Conservation (phyloP, 441 rosid species). For the Euphorbia schlechtendalii region DNA sequence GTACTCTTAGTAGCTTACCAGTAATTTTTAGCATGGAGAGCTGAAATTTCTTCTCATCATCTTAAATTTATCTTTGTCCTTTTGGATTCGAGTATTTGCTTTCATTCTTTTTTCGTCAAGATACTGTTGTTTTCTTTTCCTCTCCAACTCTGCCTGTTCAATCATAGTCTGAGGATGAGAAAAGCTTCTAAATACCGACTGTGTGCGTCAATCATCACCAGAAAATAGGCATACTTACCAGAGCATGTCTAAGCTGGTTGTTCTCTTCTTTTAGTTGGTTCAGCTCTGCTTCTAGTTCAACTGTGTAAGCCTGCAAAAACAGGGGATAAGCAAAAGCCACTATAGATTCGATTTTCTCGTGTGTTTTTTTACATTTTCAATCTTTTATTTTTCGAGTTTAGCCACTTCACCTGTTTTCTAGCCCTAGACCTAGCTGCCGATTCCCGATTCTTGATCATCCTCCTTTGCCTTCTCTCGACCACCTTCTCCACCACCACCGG, state of each 20-base stretch:
- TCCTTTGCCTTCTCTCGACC: conserved; percentile 48
- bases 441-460: conserved; percentile 61
- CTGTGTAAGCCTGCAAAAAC: conserved; percentile 59
- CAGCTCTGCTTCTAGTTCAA: conserved; percentile 78
- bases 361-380: no score
- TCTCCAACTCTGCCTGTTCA: conserved; percentile 58
- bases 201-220: no score
- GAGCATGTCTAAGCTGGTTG: conserved; percentile 55
- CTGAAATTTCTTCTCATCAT: no score
- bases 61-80: no score
- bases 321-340: no score
- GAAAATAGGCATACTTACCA: no score
- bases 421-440: conserved; percentile 65
- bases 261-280: conserved; percentile 72
- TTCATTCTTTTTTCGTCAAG: no score
- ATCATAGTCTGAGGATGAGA: neutral
- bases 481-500: conserved; percentile 54
- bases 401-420: conserved; percentile 29
- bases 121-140: conserved; percentile 71
- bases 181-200: neutral
- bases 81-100: no score
- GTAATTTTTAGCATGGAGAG: no score
- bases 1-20: no score
- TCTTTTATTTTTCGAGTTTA: no score
- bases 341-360: no score